Conservation (phyloP, 306 rosid genomes). For the Vicia sativa region DNA sequence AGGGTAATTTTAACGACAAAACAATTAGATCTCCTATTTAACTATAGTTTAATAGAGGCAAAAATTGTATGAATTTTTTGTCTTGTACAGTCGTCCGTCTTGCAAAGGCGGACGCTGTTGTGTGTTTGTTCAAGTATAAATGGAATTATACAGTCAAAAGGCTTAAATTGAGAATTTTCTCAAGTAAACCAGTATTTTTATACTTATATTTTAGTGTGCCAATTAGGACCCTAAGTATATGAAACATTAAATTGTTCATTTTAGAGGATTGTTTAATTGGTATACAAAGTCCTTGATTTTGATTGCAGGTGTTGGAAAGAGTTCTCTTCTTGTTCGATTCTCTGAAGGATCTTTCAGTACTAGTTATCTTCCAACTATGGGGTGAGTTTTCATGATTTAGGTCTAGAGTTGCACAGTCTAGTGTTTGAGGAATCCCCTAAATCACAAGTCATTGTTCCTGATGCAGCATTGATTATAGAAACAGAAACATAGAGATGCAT, state of each 20-base stretch:
- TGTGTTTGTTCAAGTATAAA: background rate
- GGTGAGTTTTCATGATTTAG: constrained; percentile 56
- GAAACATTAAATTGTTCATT: too few relatives aligned
- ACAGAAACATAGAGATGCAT: constrained; percentile 92
- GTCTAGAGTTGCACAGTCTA: constrained; percentile 10
- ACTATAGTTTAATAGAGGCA: too few relatives aligned
- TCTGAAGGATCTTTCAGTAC: constrained; percentile 96
- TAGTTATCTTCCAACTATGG: constrained; percentile 92
- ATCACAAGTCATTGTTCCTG: constrained; percentile 36
- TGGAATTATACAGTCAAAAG: background rate
- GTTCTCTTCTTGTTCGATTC: constrained; percentile 97
- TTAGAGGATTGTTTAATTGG: too few relatives aligned
- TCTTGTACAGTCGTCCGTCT: too few relatives aligned
- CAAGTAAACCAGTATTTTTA: too few relatives aligned
- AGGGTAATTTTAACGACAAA: too few relatives aligned
- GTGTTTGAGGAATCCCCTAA: constrained; percentile 28
- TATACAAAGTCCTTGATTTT: constrained; percentile 17
- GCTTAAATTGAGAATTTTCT: constrained; percentile 10
- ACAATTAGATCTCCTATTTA: too few relatives aligned
- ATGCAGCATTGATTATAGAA: constrained; percentile 93
- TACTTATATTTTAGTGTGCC: too few relatives aligned
- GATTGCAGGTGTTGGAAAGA: constrained; percentile 94
- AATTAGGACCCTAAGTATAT: too few relatives aligned
- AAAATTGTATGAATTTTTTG: too few relatives aligned
- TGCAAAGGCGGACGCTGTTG: too few relatives aligned